Evolutionary conservation across 345 rosid species (phyloP).

Genomic region (Lumnitzera racemosa): DNA sequence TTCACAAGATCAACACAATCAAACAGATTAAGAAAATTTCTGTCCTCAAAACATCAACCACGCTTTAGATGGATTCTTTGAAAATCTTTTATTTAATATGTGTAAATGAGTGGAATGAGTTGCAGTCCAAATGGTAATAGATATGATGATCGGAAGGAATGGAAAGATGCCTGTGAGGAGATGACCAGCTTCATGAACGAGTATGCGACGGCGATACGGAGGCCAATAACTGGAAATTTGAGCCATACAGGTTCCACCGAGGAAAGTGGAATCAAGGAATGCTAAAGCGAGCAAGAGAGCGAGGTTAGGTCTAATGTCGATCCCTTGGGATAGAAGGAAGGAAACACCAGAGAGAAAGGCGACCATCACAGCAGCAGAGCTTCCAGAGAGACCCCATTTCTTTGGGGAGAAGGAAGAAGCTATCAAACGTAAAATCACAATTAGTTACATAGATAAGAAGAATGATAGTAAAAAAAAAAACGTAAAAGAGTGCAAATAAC

Average conservation of each 20-base stretch:
- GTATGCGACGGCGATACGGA: slow-evolving; percentile 68
- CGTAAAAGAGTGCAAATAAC: not conserved
- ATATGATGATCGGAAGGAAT: not conserved
- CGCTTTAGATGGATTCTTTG: not conserved
- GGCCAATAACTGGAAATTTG: slow-evolving; percentile 93
- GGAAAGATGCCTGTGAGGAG: slow-evolving; percentile 55
- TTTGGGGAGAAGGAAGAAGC: slow-evolving; percentile 70
- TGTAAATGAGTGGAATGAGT: too few species aligned
- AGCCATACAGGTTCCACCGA: slow-evolving; percentile 84
- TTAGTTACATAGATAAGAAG: not conserved
- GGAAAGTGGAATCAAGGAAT: slow-evolving; percentile 56
- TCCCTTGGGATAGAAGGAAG: slow-evolving; percentile 63
- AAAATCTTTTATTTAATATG: not conserved
- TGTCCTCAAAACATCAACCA: too few species aligned
- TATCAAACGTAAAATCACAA: slow-evolving; percentile 9
- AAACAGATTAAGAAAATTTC: not conserved
- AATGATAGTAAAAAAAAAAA: not conserved
- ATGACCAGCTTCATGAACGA: slow-evolving; percentile 97
- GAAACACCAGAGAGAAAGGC: slow-evolving; percentile 63
- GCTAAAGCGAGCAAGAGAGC: slow-evolving; percentile 60
- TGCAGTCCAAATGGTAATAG: too few species aligned
- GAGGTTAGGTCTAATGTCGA: slow-evolving; percentile 73
- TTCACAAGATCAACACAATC: not conserved
- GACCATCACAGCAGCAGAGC: slow-evolving; percentile 45
- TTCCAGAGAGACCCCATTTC: slow-evolving; percentile 79